These are phyloP conservation scores for Tetradesmus obliquus DNA, from an alignment of 139 green algal genomes.

Conservation along the genomic window DNA sequence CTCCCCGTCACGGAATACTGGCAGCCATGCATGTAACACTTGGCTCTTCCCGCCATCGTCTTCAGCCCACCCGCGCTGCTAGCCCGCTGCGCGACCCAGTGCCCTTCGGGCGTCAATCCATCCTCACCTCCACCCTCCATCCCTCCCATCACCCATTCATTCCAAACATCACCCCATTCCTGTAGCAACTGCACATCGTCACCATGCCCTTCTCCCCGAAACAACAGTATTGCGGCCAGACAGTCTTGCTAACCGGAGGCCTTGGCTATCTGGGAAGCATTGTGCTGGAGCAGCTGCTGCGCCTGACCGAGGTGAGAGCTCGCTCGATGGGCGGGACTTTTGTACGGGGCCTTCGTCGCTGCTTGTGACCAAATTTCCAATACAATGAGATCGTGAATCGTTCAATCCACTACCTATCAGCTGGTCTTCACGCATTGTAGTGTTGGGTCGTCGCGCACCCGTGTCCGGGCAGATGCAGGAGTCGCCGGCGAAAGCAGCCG, in stretches of 20 bases:
- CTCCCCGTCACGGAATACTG: background rate
- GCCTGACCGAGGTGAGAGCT: slow-evolving; percentile 29
- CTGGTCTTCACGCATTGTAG: too few species aligned
- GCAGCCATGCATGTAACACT: background rate
- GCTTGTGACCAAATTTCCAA: too few species aligned
- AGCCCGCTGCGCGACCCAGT: background rate
- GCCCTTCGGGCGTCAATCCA: background rate
- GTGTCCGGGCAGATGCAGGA: background rate
- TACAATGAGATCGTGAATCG: too few species aligned
- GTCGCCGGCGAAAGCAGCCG: background rate
- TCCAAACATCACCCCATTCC: background rate
- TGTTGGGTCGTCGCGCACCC: background rate
- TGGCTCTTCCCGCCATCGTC: background rate
- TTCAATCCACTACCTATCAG: too few species aligned
- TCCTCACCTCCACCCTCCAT: background rate
- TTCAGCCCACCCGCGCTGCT: background rate
- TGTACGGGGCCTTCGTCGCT: background rate
- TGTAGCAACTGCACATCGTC: slow-evolving; percentile 8
- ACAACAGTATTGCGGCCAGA: slow-evolving; percentile 5
- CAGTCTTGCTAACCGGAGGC: slow-evolving; percentile 31
- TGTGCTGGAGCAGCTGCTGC: slow-evolving; percentile 44
- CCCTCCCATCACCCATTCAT: background rate
- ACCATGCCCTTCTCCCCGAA: slow-evolving; percentile 31
- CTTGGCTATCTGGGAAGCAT: slow-evolving; percentile 31
- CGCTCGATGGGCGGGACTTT: background rate